These are phyloP conservation scores for Phytopythium mirpurense DNA, from an alignment of 352 stramenopile species.

Conservation along the genomic window DNA sequence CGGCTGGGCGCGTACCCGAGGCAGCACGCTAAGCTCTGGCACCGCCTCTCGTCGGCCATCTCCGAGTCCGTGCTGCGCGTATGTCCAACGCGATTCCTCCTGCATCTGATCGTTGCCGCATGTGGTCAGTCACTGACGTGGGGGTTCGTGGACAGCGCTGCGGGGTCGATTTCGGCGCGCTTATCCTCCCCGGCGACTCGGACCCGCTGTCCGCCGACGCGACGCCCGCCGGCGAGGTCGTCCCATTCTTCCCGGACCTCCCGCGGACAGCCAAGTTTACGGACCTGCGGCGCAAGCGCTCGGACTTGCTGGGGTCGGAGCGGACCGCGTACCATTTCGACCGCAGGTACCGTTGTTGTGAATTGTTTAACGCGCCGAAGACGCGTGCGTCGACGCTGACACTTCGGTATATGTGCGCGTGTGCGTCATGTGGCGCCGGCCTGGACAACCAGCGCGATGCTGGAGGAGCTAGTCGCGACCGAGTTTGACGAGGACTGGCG, in stretches of 20 bases:
- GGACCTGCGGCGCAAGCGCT: slow-evolving; percentile 27
- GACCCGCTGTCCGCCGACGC: slow-evolving; percentile 29
- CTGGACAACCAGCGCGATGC: slow-evolving; percentile 36
- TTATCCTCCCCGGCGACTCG: slow-evolving; percentile 66
- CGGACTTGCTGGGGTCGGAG: slow-evolving; percentile 33
- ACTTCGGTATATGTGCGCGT: no score
- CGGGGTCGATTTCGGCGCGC: slow-evolving; percentile 48
- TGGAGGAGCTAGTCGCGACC: slow-evolving; percentile 38
- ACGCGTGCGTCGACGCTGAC: no score
- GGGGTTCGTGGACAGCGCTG: slow-evolving; percentile 37
- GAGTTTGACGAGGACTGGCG: slow-evolving; percentile 51
- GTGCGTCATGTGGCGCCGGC: no score
- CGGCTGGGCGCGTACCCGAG: slow-evolving; percentile 75
- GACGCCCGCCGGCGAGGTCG: slow-evolving; percentile 19
- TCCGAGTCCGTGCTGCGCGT: slow-evolving; percentile 57
- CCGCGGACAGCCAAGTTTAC: slow-evolving; percentile 76
- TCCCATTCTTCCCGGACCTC: slow-evolving; percentile 70
- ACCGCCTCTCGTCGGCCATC: slow-evolving; percentile 64
- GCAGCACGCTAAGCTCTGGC: slow-evolving; percentile 71
- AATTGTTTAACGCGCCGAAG: no score
- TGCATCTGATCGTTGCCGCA: no score
- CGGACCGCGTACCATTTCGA: slow-evolving; percentile 80
- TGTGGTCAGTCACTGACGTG: background rate
- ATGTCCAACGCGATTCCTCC: background rate
- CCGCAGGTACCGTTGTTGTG: slow-evolving; percentile 64